Evolutionary conservation across 495 filamentous ascomycete genomes (phyloP).

Genomic region (Penicillium lagena): DNA sequence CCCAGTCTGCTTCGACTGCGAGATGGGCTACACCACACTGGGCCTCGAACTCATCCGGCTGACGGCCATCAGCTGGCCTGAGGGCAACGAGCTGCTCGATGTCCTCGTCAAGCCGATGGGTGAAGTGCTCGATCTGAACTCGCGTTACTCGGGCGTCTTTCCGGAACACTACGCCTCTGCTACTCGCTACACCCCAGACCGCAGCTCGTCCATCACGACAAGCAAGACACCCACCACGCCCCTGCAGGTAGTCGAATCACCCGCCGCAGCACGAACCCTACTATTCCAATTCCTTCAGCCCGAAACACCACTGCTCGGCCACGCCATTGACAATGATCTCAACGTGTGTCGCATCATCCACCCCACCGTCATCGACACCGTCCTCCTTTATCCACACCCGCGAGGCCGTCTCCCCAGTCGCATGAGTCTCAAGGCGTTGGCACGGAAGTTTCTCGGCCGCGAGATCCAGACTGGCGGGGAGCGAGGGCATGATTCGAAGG

Average conservation of each 20-base stretch:
- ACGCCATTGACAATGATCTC: slow-evolving; percentile 93
- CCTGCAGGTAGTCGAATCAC: slow-evolving; percentile 65
- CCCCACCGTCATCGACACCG: slow-evolving; percentile 77
- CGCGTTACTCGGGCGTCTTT: slow-evolving; percentile 78
- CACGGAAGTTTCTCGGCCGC: slow-evolving; percentile 55
- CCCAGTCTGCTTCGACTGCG: slow-evolving; percentile 83
- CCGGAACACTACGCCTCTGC: slow-evolving; percentile 68
- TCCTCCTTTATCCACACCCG: slow-evolving; percentile 73
- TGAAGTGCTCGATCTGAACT: slow-evolving; percentile 83
- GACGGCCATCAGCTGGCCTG: slow-evolving; percentile 82
- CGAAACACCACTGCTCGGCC: slow-evolving; percentile 77
- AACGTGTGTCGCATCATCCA: slow-evolving; percentile 79
- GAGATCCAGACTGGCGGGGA: slow-evolving; percentile 72
- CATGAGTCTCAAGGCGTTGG: slow-evolving; percentile 64
- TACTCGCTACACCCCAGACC: slow-evolving; percentile 39
- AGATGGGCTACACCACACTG: slow-evolving; percentile 89
- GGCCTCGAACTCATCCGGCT: slow-evolving; percentile 86
- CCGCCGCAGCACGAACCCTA: slow-evolving; percentile 61
- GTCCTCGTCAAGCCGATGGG: slow-evolving; percentile 80
- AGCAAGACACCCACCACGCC: slow-evolving; percentile 11
- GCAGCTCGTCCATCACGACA: no score
- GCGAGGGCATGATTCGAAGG: slow-evolving; percentile 75
- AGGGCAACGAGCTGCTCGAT: slow-evolving; percentile 68
- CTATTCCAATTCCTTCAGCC: slow-evolving; percentile 66
- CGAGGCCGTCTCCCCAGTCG: slow-evolving; percentile 64